Percentiles rank a stretch among this genome's conserved stretches.
Evolutionary conservation across 768 basidiomycete genomes (phyloP).

Genomic region (Sarcomyxa edulis): DNA sequence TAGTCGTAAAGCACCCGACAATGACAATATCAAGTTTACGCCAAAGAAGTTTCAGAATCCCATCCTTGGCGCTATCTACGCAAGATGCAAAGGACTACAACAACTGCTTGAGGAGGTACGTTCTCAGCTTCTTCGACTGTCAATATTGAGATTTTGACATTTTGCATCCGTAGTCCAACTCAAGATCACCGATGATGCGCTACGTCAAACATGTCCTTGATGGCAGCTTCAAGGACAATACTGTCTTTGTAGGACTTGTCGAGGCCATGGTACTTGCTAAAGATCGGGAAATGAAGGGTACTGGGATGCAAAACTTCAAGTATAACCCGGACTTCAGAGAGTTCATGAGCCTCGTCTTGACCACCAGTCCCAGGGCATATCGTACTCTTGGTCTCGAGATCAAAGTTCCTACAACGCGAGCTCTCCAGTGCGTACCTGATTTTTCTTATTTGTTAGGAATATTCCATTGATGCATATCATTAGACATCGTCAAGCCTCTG

Average conservation of each 20-base stretch:
- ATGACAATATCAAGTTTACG: constrained; percentile 12
- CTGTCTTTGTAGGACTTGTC: constrained; percentile 22
- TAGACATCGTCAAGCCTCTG: constrained; percentile 9
- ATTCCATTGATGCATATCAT: not conserved
- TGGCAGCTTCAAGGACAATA: constrained; percentile 19
- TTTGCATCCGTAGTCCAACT: constrained; percentile 8
- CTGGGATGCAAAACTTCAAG: constrained; percentile 28
- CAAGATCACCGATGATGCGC: constrained; percentile 4
- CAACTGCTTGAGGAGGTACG: constrained; percentile 10
- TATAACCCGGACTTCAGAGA: constrained; percentile 26
- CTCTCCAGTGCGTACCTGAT: constrained; percentile 12
- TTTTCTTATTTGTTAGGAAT: constrained; percentile 1
- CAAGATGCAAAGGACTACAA: constrained; percentile 8
- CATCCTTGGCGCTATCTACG: constrained; percentile 10
- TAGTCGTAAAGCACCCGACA: not conserved
- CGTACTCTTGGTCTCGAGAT: constrained; percentile 15
- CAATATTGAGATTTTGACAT: not conserved
- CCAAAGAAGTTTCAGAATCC: constrained; percentile 9
- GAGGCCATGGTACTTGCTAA: constrained; percentile 19
- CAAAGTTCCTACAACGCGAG: constrained; percentile 10
- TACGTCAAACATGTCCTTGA: constrained; percentile 13
- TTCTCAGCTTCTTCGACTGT: constrained; percentile 1
- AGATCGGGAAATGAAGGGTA: constrained; percentile 21
- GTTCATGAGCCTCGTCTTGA: constrained; percentile 18
- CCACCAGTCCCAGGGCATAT: constrained; percentile 23